Evolutionary conservation across 2,329 filamentous ascomycete genomes (phyloP).

Genomic region (Cytospora mali): DNA sequence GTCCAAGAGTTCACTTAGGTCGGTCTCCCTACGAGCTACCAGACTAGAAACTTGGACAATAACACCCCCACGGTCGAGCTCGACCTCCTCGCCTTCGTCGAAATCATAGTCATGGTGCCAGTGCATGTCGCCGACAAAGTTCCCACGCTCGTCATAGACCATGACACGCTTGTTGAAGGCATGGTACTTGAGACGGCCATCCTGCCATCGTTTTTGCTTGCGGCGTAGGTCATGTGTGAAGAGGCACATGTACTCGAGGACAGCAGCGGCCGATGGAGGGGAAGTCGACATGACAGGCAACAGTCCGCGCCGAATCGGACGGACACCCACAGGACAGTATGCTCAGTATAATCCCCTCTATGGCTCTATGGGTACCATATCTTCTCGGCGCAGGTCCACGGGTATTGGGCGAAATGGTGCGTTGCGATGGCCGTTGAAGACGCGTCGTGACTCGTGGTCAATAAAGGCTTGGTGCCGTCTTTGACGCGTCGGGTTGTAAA

Average conservation of each 20-base stretch:
- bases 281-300: constrained; percentile 18
- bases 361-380: background rate
- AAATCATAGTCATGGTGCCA: constrained; percentile 72
- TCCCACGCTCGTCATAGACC: constrained; percentile 81
- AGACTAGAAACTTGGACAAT: constrained; percentile 81
- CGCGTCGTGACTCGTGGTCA: constrained; percentile 6
- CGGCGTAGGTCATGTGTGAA: constrained; percentile 83
- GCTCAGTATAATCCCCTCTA: background rate
- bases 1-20: constrained; percentile 74
- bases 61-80: constrained; percentile 73
- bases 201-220: constrained; percentile 92
- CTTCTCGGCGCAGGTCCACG: background rate
- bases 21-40: constrained; percentile 73
- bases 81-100: constrained; percentile 79
- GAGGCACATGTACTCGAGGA: constrained; percentile 82
- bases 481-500: constrained; percentile 15
- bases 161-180: constrained; percentile 90
- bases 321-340: background rate
- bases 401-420: background rate
- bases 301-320: background rate
- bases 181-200: constrained; percentile 85
- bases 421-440: background rate
- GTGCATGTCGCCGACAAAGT: constrained; percentile 83
- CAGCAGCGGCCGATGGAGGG: constrained; percentile 67
- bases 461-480: background rate